Percentiles rank a stretch among this genome's conserved stretches.
Conservation (phyloP, 1,284 basidiomycete genomes). For the Peniophora sp. region DNA sequence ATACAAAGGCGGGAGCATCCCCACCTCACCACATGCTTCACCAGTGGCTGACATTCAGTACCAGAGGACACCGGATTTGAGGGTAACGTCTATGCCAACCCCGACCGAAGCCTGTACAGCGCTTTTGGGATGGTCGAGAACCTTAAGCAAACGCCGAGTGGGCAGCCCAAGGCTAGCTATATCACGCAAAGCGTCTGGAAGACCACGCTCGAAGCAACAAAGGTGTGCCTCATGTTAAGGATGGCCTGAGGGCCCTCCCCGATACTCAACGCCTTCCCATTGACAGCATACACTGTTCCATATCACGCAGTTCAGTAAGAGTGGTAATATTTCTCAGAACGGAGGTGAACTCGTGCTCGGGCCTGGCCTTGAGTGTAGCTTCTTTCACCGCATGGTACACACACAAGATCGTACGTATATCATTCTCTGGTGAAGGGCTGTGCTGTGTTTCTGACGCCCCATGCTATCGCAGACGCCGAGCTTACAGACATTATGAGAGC, state of each 20-base stretch:
- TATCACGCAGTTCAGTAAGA: conserved; percentile 40
- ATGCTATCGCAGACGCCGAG: conserved; percentile 29
- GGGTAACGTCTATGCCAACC: conserved; percentile 51
- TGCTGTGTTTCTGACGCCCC: not conserved
- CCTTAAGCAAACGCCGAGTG: conserved; percentile 34
- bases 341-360: conserved; percentile 60
- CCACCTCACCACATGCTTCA: not conserved
- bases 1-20: conserved; percentile 38
- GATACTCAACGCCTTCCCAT: not conserved
- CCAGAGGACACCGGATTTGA: conserved; percentile 40
- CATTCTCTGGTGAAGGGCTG: not conserved
- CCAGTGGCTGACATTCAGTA: not conserved
- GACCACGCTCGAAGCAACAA: conserved; percentile 34
- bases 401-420: conserved; percentile 50
- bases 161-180: conserved; percentile 40
- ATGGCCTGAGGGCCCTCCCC: not conserved
- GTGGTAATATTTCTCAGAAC: conserved; percentile 49
- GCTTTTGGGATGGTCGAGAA: conserved; percentile 44
- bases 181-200: conserved; percentile 23
- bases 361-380: conserved; percentile 25
- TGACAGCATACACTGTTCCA: conserved; percentile 7
- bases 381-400: conserved; percentile 50
- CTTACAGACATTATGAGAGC: conserved; percentile 32
- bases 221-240: conserved; percentile 26
- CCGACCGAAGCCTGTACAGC: conserved; percentile 42